Base-by-base conservation (phyloP, 2,329 filamentous ascomycete species). In the Bipolaris cookei region DNA sequence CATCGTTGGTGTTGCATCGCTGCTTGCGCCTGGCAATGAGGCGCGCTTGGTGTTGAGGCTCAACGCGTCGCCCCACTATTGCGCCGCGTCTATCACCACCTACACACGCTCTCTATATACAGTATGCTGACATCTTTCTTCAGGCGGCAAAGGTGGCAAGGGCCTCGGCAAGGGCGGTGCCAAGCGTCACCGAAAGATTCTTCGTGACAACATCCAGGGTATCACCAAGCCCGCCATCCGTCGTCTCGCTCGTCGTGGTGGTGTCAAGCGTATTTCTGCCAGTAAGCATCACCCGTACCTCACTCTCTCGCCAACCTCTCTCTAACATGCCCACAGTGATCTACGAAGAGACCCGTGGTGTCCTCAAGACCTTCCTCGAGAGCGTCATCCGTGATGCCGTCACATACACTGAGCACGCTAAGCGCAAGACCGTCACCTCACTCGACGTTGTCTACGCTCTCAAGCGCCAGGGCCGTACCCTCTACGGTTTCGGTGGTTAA, bases 401-500 rank as follows among this genome's bases (percentile, higher is more conserved):
- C 80, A 90, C 88, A 75, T 90, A 90, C 83, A 90, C 88, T 54
- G 88, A 90, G 82, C 88, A 90, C 82, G 88, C 88, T 81, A 91
- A 90, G 86, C 87, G 88, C 80, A 90, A 90, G 87, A 90, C 88
- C 13, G 88, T 91, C 78, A 90, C 84, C 46, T 86, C 85, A 4
- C 83, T 87, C 63, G 85, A 88, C 68, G 85, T 87, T 35, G 85
- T 87, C 76, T 86, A 87, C 70, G 83, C 83, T 55, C 79, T 86
- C 65, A 86, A 88, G 83, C 81, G 86, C 75, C 86, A 88, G 79
- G 86, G 86, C 75, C 83, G 89, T 63, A 79, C 90, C 77, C 89
- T 93, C 67, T 94, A 93, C 85, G 90, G 90, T 83, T 93, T 93
- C 86, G 90, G 90, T 85, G 90, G 90, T 86, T 94, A 90, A 87